phyloP scores from a whole-genome alignment of 2,329 filamentous ascomycete species.

The Kalmusia sp. region DNA sequence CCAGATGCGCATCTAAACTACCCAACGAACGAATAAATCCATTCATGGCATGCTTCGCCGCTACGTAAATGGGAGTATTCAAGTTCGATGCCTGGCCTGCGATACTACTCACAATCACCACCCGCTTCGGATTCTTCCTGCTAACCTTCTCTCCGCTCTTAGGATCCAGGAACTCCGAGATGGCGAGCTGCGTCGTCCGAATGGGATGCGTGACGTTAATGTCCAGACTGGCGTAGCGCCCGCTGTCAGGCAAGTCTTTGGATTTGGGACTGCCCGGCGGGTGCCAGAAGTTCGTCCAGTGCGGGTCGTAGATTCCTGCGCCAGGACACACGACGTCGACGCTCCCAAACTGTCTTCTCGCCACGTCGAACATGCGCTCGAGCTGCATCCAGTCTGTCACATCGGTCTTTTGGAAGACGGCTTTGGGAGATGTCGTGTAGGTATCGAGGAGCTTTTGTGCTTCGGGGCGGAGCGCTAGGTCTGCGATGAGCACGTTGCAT shows the following conservation, averaged over 20 bases:
- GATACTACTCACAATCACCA: constrained; percentile 54
- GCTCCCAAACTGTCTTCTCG: constrained; percentile 37
- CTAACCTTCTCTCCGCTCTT: constrained; percentile 42
- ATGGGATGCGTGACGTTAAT: constrained; percentile 59
- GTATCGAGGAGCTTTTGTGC: constrained; percentile 51
- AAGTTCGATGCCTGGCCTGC: constrained; percentile 52
- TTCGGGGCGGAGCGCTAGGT: constrained; percentile 56
- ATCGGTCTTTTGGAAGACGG: constrained; percentile 55
- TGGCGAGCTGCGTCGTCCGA: constrained; percentile 55
- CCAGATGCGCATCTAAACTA: constrained; percentile 55
- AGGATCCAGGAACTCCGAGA: constrained; percentile 53
- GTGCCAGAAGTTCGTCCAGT: constrained; percentile 58
- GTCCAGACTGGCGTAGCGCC: constrained; percentile 47
- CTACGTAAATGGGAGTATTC: constrained; percentile 52
- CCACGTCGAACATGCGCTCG: constrained; percentile 39
- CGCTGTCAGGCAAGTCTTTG: constrained; percentile 39
- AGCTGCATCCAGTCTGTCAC: constrained; percentile 47
- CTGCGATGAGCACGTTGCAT: constrained; percentile 58
- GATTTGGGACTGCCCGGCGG: constrained; percentile 49
- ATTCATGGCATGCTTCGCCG: constrained; percentile 54
- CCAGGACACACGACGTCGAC: constrained; percentile 58
- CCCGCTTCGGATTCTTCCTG: constrained; percentile 52
- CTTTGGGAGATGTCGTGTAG: constrained; percentile 43
- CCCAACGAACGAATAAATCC: constrained; percentile 59
- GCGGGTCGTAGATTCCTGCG: constrained; percentile 58